Evolutionary conservation across 441 rosid species (phyloP), one percentile per base, ranked within the genome.

Genomic region (Bocquillonia castaneifolia): DNA sequence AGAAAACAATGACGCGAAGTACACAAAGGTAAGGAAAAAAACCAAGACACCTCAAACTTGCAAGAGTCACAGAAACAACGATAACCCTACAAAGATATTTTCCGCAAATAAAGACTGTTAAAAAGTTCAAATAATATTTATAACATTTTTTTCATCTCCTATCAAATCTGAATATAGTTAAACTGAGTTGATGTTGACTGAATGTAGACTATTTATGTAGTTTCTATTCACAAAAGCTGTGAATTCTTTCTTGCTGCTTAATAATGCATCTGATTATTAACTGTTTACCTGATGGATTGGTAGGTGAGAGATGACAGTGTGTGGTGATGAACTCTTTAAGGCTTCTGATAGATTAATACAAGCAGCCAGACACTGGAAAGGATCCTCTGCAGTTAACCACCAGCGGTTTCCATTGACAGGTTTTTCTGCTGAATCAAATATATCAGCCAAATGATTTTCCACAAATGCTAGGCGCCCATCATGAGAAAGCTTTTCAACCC

Each of bases 331-430:
- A 76, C 93, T 84, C 76, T 80, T 89, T 79, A 93, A 84, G 52
- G 97, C 94, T 82, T 93, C 88, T 58, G 93, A 75, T 55, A 93
- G 71, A 78, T 87, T 81, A 56, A 88, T 79, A 79, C 96, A 93
- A 59, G 94, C 94, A 79, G 96, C 97, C 76, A 93, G 83, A 79
- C 88, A 93, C 79, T 93, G 98, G 74, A 93, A 93, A 77, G 98
- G 97, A 77, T 89, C 98, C 80, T 93, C 97, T 51, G 97, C 98
- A 13, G 74, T 83, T 77, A 93, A 82, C 98, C 98, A 93, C 98
- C 98, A 93, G 39, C 77, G 80, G 37, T 84, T 85, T 60, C 96
- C 98, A 72, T 85, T 76, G 26, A 91, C 57, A 76, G 98, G 89
- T 74, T 85, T 87, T 74, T 91, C 91, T 68, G 96, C 98, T 28